Percentiles rank a stretch among this genome's conserved stretches.
These are phyloP conservation scores for Chaetothyriales sp. DNA, from an alignment of 2,329 filamentous ascomycete species.

Conservation along the genomic window DNA sequence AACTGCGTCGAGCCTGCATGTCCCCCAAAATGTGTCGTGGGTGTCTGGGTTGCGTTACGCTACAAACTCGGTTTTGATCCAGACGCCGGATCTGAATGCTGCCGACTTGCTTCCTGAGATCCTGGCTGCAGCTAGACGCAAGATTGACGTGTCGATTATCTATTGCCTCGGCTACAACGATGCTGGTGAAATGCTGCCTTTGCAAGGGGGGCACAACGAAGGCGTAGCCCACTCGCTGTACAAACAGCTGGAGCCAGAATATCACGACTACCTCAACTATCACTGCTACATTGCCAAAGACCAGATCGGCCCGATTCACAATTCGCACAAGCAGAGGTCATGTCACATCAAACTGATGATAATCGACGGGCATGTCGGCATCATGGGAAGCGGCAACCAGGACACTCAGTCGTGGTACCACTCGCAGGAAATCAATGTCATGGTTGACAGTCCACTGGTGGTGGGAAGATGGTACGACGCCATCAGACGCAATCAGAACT, in stretches of 20 bases:
- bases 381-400: conserved; percentile 61
- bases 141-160: conserved; percentile 53
- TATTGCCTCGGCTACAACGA: conserved; percentile 70
- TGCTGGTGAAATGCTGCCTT: conserved; percentile 57
- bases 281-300: conserved; percentile 63
- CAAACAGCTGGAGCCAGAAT: conserved; percentile 37
- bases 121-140: conserved; percentile 48
- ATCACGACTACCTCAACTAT: conserved; percentile 40
- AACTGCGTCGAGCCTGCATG: conserved; percentile 44
- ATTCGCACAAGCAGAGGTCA: conserved; percentile 48
- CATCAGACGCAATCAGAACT: conserved; percentile 53
- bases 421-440: conserved; percentile 60
- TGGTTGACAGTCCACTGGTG: conserved; percentile 50
- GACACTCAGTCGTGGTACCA: conserved; percentile 72
- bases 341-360: conserved; percentile 71
- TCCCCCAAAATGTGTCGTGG: conserved; percentile 64
- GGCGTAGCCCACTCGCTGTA: conserved; percentile 50
- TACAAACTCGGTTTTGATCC: conserved; percentile 52
- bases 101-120: conserved; percentile 50
- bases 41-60: conserved; percentile 54
- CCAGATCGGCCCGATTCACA: conserved; percentile 51
- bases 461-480: conserved; percentile 49
- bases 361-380: conserved; percentile 51
- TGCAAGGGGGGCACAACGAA: conserved; percentile 63
- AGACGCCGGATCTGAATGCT: conserved; percentile 63